phyloP scores from a whole-genome alignment of 768 basidiomycete genomes.

The Gloeopeniophorella convolvens region DNA sequence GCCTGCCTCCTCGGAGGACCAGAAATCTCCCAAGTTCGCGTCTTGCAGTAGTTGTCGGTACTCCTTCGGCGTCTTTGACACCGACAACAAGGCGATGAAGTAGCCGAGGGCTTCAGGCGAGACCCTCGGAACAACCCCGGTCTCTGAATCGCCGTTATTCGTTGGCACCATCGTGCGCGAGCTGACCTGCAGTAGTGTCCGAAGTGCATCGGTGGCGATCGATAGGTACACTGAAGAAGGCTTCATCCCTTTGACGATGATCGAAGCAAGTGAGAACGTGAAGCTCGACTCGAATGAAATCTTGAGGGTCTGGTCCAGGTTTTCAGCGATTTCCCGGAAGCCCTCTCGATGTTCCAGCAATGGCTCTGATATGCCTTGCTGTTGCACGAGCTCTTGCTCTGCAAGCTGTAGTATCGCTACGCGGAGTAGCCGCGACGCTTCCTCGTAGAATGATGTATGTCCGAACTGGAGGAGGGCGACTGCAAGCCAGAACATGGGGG shows the following conservation, averaged over 20 bases:
- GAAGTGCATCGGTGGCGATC: conserved; percentile 53
- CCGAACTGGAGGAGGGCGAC: conserved; percentile 78
- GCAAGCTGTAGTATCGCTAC: conserved; percentile 62
- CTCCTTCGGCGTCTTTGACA: conserved; percentile 48
- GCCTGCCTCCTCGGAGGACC: conserved; percentile 39
- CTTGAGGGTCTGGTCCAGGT: conserved; percentile 66
- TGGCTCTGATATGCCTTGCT: conserved; percentile 44
- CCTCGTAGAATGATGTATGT: conserved; percentile 59
- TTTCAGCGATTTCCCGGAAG: conserved; percentile 61
- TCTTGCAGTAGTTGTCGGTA: conserved; percentile 60
- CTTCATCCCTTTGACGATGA: conserved; percentile 84
- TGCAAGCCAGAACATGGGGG: conserved; percentile 81
- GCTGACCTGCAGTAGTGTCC: conserved; percentile 58
- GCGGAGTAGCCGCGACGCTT: conserved; percentile 62
- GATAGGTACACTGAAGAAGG: conserved; percentile 59
- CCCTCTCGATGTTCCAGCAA: conserved; percentile 58
- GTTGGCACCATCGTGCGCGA: conserved; percentile 36
- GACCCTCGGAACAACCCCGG: conserved; percentile 40
- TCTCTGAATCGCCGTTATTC: conserved; percentile 24
- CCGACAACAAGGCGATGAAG: conserved; percentile 71
- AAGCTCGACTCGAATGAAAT: conserved; percentile 74
- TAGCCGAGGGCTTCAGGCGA: conserved; percentile 63
- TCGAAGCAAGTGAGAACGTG: conserved; percentile 74
- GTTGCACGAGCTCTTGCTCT: conserved; percentile 49
- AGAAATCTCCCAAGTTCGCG: conserved; percentile 47